These are phyloP conservation scores for Pseudohyphozyma bogoriensis DNA, from an alignment of 768 basidiomycete species.

Conservation along the genomic window DNA sequence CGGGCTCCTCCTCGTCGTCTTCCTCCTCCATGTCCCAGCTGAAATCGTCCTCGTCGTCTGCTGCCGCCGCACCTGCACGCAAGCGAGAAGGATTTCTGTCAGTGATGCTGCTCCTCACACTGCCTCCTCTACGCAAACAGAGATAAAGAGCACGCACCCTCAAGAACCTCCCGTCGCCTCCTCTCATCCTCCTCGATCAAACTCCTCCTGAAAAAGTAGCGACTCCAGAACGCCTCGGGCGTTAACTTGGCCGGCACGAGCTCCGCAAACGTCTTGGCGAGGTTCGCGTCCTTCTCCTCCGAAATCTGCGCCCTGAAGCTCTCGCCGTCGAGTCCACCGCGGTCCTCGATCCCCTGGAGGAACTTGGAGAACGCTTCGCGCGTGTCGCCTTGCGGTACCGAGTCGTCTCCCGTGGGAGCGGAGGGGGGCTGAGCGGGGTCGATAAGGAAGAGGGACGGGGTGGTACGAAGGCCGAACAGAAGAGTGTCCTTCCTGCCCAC, in stretches of 20 bases:
- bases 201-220: conserved; percentile 68
- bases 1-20: conserved; percentile 57
- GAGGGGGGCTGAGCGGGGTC: conserved; percentile 35
- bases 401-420: not conserved
- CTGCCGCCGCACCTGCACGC: too few species aligned
- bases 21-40: conserved; percentile 91
- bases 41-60: conserved; percentile 61
- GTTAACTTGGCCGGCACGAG: conserved; percentile 12
- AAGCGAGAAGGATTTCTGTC: too few species aligned
- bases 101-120: too few species aligned
- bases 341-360: conserved; percentile 39
- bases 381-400: not conserved
- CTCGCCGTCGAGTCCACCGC: conserved; percentile 51
- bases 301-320: conserved; percentile 51
- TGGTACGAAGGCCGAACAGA: conserved; percentile 37
- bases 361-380: conserved; percentile 23
- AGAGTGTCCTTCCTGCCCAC: conserved; percentile 38
- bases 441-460: conserved; percentile 37
- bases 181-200: conserved; percentile 32
- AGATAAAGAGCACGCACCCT: conserved; percentile 39
- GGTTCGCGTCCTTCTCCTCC: conserved; percentile 46
- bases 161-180: conserved; percentile 61
- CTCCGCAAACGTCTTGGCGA: not conserved
- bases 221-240: conserved; percentile 61
- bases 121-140: too few species aligned